Evolutionary conservation across 129 eudicot species (phyloP).

Genomic region (Flaveria trinervia): DNA sequence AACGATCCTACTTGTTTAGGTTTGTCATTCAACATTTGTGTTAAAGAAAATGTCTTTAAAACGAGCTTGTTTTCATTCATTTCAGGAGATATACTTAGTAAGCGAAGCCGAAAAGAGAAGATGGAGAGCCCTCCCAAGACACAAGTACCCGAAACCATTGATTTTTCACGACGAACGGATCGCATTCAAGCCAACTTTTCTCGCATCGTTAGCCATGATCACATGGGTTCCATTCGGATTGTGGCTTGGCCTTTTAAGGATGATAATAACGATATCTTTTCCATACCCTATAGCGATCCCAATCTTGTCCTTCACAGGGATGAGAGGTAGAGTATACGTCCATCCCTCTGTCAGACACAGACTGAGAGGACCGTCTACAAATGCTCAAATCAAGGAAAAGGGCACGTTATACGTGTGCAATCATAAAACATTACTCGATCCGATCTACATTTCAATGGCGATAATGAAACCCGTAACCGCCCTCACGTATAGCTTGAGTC

Average conservation of each 20-base stretch:
- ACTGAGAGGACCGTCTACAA: neutral
- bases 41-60: too few species aligned
- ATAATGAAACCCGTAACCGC: conserved; percentile 32
- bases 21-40: too few species aligned
- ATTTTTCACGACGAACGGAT: conserved; percentile 75
- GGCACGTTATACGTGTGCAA: conserved; percentile 54
- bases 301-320: conserved; percentile 41
- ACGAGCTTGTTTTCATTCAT: neutral
- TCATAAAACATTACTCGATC: conserved; percentile 63
- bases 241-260: conserved; percentile 43
- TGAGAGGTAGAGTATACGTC: conserved; percentile 25
- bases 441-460: conserved; percentile 43
- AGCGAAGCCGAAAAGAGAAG: conserved; percentile 42
- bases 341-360: neutral
- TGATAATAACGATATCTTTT: conserved; percentile 29
- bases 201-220: conserved; percentile 40
- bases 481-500: conserved; percentile 50
- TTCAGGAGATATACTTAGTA: conserved; percentile 59
- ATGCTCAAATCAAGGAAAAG: neutral
- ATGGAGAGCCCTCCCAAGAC: conserved; percentile 55
- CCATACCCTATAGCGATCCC: conserved; percentile 52
- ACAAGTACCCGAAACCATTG: conserved; percentile 57
- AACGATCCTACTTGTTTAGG: too few species aligned
- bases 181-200: conserved; percentile 54
- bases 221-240: conserved; percentile 67